Percentiles rank a stretch among this genome's conserved stretches.
These are phyloP conservation scores for Salix purpurea DNA, from an alignment of 345 rosid genomes.

Conservation along the genomic window DNA sequence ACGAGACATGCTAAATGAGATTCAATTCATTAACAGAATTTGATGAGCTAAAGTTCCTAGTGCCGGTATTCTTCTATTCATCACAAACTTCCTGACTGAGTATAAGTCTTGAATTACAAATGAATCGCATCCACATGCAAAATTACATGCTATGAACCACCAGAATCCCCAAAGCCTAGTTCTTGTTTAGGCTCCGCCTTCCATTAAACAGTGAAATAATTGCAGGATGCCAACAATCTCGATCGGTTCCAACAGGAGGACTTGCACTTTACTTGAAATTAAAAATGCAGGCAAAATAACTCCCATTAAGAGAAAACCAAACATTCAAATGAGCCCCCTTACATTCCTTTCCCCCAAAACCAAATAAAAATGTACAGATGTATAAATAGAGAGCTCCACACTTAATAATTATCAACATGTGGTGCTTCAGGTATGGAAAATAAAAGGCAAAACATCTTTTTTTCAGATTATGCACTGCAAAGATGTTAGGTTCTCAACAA, in stretches of 20 bases:
- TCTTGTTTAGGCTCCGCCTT: neutral
- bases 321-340: neutral
- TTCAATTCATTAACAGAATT: neutral
- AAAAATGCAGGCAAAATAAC: neutral
- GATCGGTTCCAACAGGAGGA: neutral
- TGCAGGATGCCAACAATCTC: neutral
- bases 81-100: neutral
- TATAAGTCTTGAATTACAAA: neutral
- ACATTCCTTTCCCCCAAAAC: neutral
- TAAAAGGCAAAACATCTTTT: neutral
- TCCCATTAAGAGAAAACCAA: neutral
- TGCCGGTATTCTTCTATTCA: neutral
- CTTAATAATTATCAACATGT: neutral
- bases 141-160: neutral
- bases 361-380: neutral
- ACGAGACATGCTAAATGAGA: neutral
- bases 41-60: neutral
- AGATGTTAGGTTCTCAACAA: neutral
- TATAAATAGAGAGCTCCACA: neutral
- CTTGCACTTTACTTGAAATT: neutral
- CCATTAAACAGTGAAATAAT: neutral
- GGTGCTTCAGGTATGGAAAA: neutral
- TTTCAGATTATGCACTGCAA: neutral
- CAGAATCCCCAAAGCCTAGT: neutral
- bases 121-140: neutral